These are phyloP conservation scores for Stylonectria norvegica DNA, from an alignment of 2,329 filamentous ascomycete genomes.

Conservation along the genomic window DNA sequence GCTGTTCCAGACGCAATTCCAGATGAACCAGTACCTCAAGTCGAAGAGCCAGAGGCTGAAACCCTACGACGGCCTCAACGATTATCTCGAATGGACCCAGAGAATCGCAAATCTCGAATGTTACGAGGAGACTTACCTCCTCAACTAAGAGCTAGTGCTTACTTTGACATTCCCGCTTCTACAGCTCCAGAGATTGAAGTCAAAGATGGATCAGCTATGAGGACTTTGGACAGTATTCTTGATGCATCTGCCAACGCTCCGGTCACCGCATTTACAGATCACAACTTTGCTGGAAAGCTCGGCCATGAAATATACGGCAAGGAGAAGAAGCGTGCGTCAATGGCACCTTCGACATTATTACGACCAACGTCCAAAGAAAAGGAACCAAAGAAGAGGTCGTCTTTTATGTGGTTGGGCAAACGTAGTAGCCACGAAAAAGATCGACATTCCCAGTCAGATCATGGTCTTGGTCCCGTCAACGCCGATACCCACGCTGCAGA, in stretches of 20 bases:
- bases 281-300: conserved; percentile 73
- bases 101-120: conserved; percentile 34
- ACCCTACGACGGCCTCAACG: conserved; percentile 33
- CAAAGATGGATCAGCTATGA: conserved; percentile 78
- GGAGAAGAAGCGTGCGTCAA: conserved; percentile 48
- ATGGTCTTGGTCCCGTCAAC: conserved; percentile 25
- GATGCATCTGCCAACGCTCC: conserved; percentile 86
- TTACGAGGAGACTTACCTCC: conserved; percentile 57
- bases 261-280: conserved; percentile 87
- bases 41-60: conserved; percentile 19
- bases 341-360: conserved; percentile 24
- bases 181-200: conserved; percentile 50
- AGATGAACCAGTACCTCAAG: neutral
- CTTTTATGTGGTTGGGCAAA: conserved; percentile 47
- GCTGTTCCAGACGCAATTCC: conserved; percentile 16
- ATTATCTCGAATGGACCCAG: conserved; percentile 30
- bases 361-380: conserved; percentile 13
- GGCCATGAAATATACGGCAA: conserved; percentile 72
- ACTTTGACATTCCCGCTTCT: conserved; percentile 70
- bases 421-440: conserved; percentile 30
- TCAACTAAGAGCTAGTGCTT: conserved; percentile 84
- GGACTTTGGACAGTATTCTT: conserved; percentile 85
- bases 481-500: conserved; percentile 23
- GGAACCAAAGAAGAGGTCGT: conserved; percentile 45
- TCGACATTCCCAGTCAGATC: conserved; percentile 10